Evolutionary conservation across 208 protist genomes (phyloP).

Genomic region (Trypanosoma cruzi): DNA sequence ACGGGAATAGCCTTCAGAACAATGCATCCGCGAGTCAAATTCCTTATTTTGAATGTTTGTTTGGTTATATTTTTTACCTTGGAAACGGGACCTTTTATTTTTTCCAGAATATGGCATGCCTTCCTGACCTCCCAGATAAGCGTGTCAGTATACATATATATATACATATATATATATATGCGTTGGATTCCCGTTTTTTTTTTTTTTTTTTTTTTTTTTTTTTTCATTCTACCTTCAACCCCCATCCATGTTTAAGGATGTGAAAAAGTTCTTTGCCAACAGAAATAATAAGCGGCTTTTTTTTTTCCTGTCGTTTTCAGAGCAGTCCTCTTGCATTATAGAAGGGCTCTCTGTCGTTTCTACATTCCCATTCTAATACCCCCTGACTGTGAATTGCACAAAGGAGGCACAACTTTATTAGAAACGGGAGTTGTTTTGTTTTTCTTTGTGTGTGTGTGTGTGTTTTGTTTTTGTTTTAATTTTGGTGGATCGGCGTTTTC

Average conservation of each 20-base stretch:
- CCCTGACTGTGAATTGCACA: too few species aligned
- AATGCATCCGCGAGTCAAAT: not conserved
- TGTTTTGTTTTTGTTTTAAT: conserved; percentile 7
- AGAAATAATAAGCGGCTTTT: too few species aligned
- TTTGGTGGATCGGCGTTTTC: too few species aligned
- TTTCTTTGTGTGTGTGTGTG: conserved; percentile 6
- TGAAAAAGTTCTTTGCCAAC: too few species aligned
- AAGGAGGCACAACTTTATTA: too few species aligned
- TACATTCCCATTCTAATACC: conserved; percentile 11
- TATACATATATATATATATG: too few species aligned
- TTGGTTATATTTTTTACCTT: not conserved
- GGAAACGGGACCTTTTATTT: not conserved
- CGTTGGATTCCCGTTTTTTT: not conserved
- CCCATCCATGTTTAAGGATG: not conserved
- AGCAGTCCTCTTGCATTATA: not conserved
- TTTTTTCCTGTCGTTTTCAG: too few species aligned
- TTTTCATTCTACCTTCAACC: not conserved
- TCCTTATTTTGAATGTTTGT: not conserved
- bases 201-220: not conserved
- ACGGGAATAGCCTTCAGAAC: not conserved
- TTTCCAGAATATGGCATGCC: not conserved
- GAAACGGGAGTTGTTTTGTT: conserved; percentile 22
- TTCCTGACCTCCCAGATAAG: too few species aligned
- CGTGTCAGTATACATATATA: not conserved
- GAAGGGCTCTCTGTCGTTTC: conserved; percentile 15